These are phyloP conservation scores for Hyparrhenia diplandra DNA, from an alignment of 176 grass and related monocot species.

Conservation along the genomic window DNA sequence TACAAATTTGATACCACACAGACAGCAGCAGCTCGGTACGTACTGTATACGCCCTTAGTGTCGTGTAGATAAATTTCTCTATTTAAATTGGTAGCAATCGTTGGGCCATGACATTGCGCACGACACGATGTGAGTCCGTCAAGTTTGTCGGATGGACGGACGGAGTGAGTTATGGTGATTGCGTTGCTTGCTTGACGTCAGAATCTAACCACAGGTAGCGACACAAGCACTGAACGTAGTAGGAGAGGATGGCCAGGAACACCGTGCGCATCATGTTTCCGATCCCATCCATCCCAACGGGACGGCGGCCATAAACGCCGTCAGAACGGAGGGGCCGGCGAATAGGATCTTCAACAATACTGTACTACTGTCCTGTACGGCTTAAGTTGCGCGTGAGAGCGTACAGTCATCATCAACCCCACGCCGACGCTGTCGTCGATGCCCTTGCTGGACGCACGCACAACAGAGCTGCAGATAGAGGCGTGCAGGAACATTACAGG, in stretches of 20 bases:
- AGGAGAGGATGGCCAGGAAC: too few relatives aligned
- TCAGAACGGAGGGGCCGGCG: background rate
- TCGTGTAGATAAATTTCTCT: too few relatives aligned
- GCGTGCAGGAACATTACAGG: background rate
- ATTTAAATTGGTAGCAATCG: background rate
- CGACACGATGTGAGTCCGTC: background rate
- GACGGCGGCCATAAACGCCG: background rate
- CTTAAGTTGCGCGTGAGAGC: background rate
- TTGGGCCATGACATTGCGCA: background rate
- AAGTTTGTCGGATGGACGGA: background rate
- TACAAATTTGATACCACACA: too few relatives aligned
- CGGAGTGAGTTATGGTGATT: background rate
- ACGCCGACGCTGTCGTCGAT: background rate
- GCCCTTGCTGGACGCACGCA: background rate
- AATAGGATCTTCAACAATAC: background rate
- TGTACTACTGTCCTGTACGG: too few relatives aligned
- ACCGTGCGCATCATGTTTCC: background rate
- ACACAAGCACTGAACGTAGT: background rate
- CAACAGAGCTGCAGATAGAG: background rate
- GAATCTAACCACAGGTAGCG: background rate
- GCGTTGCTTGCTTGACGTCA: background rate
- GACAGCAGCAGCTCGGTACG: too few relatives aligned
- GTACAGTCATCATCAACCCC: background rate
- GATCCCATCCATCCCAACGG: background rate
- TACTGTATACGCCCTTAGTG: too few relatives aligned